These are phyloP conservation scores for Candida insectalens DNA, from an alignment of 805 yeast genomes.

Conservation along the genomic window DNA sequence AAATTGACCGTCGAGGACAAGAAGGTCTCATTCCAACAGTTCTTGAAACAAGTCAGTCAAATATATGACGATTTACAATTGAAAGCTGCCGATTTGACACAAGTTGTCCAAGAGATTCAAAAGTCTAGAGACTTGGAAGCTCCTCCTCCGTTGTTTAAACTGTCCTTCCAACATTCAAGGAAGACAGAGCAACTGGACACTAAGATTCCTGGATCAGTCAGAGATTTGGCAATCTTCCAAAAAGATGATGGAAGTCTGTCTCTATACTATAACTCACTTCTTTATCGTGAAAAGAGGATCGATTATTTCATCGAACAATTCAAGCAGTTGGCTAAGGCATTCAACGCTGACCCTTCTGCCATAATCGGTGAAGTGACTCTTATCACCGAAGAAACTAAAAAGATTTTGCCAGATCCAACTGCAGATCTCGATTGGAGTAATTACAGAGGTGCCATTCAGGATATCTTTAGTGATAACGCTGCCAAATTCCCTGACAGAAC, in stretches of 20 bases:
- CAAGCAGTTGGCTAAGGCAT: conserved; percentile 35
- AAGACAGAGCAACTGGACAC: conserved; percentile 33
- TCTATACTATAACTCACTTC: conserved; percentile 63
- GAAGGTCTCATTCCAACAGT: conserved; percentile 39
- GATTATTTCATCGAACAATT: conserved; percentile 66
- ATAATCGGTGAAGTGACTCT: conserved; percentile 55
- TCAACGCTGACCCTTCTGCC: conserved; percentile 25
- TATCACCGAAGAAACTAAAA: conserved; percentile 55
- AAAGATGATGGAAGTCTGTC: conserved; percentile 26
- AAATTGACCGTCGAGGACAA: conserved; percentile 50
- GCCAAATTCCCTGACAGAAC: conserved; percentile 73
- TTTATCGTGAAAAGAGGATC: conserved; percentile 65
- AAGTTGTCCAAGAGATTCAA: conserved; percentile 44
- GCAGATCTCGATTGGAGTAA: conserved; percentile 81
- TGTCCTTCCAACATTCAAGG: conserved; percentile 42
- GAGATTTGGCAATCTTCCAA: conserved; percentile 54
- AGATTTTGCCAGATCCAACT: conserved; percentile 78
- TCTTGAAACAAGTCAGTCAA: conserved; percentile 35
- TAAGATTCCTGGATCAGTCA: conserved; percentile 41
- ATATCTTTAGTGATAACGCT: conserved; percentile 85
- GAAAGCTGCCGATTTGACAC: conserved; percentile 40
- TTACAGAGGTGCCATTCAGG: conserved; percentile 93
- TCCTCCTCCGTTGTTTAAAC: conserved; percentile 54
- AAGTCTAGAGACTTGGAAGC: conserved; percentile 38
- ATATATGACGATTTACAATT: conserved; percentile 27